These are phyloP conservation scores for Dissophora ornata DNA, from an alignment of 192 early-diverging fungal species.

Conservation along the genomic window DNA sequence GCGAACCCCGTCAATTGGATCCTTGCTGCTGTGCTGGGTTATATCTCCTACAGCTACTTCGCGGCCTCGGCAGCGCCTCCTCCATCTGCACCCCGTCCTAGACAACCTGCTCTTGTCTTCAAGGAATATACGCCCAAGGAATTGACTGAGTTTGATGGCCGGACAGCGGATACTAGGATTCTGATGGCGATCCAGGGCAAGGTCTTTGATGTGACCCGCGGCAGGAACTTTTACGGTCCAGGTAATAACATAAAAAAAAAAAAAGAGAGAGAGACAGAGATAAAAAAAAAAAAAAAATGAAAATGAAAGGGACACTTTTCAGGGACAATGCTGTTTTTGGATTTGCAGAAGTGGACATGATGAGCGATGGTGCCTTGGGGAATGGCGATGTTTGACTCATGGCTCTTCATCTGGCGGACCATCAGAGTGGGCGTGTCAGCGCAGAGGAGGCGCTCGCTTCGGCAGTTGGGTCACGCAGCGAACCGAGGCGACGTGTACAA, in stretches of 20 bases:
- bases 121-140: slow-evolving; percentile 83
- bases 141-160: slow-evolving; percentile 79
- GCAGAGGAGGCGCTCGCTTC: too few species aligned
- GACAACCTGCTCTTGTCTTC: slow-evolving; percentile 66
- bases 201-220: slow-evolving; percentile 90
- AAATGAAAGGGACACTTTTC: too few species aligned
- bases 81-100: slow-evolving; percentile 57
- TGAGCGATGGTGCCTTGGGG: too few species aligned
- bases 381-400: too few species aligned
- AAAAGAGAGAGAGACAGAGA: not conserved
- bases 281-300: too few species aligned
- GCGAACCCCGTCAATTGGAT: slow-evolving; percentile 79
- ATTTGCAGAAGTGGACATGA: too few species aligned
- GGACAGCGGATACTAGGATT: slow-evolving; percentile 69
- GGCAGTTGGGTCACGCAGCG: too few species aligned
- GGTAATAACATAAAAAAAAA: slow-evolving; percentile 53
- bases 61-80: slow-evolving; percentile 23
- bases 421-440: too few species aligned
- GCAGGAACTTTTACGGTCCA: slow-evolving; percentile 91
- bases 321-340: too few species aligned
- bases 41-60: slow-evolving; percentile 65
- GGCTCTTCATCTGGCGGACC: too few species aligned
- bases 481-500: too few species aligned
- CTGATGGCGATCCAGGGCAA: slow-evolving; percentile 86
- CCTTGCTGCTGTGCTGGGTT: slow-evolving; percentile 67